Percentiles rank a stretch among this genome's conserved stretches.
Evolutionary conservation across 441 rosid species (phyloP).

Genomic region (Gossypium laxum): DNA sequence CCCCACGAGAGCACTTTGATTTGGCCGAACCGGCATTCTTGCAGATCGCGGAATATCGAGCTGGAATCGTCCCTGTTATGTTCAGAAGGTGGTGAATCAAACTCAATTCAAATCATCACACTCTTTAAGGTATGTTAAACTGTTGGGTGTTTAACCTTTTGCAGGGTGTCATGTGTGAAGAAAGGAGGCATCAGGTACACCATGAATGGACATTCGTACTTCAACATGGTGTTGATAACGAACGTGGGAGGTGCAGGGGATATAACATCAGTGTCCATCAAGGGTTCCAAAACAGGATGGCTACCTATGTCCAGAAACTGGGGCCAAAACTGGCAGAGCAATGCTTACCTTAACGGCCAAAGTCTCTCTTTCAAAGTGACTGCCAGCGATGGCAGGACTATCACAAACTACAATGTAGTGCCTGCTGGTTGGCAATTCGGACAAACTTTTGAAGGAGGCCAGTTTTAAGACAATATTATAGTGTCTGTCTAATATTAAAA

Average conservation of each 20-base stretch:
- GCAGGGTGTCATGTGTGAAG: slow-evolving; percentile 30
- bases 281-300: slow-evolving; percentile 28
- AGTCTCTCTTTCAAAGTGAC: slow-evolving; percentile 26
- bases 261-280: slow-evolving; percentile 21
- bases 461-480: slow-evolving; percentile 16
- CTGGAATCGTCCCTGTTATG: slow-evolving; percentile 28
- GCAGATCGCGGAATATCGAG: slow-evolving; percentile 30
- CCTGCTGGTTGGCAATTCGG: slow-evolving; percentile 29
- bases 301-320: slow-evolving; percentile 28
- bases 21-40: slow-evolving; percentile 34
- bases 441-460: slow-evolving; percentile 24
- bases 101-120: not conserved
- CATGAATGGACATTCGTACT: slow-evolving; percentile 31
- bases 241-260: slow-evolving; percentile 33
- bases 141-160: not conserved
- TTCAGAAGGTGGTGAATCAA: slow-evolving; percentile 25
- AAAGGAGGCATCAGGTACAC: slow-evolving; percentile 38
- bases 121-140: not conserved
- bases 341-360: slow-evolving; percentile 28
- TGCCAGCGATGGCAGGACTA: slow-evolving; percentile 17
- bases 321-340: slow-evolving; percentile 42
- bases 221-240: slow-evolving; percentile 31
- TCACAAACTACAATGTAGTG: slow-evolving; percentile 19
- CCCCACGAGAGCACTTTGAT: slow-evolving; percentile 33
- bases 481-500: not conserved